These are phyloP conservation scores for Setomelanomma holmii DNA, from an alignment of 2,329 filamentous ascomycete genomes.

Conservation along the genomic window DNA sequence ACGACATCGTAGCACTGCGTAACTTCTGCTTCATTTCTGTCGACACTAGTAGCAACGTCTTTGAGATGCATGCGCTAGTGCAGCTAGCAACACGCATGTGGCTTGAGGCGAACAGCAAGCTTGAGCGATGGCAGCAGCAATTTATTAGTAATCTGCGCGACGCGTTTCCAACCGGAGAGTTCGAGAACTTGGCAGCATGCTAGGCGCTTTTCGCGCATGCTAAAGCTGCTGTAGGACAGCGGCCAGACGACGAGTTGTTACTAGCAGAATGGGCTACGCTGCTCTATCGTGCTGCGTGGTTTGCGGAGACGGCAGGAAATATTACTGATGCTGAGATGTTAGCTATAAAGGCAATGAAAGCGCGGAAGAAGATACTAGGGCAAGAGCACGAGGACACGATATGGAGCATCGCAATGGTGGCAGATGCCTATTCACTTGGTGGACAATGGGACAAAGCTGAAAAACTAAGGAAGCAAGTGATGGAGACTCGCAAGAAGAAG, in stretches of 20 bases:
- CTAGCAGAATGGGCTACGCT: background rate
- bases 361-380: constrained; percentile 5
- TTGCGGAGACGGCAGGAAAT: background rate
- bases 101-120: background rate
- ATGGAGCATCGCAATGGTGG: constrained; percentile 9
- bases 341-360: constrained; percentile 4
- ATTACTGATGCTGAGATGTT: background rate
- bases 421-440: background rate
- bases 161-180: background rate
- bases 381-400: constrained; percentile 7
- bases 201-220: background rate
- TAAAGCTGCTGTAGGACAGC: constrained; percentile 2
- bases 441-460: background rate
- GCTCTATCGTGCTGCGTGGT: background rate
- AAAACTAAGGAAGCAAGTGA: background rate
- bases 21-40: background rate
- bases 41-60: background rate
- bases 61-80: background rate
- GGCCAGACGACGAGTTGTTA: background rate
- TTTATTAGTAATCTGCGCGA: background rate
- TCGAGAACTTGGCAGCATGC: background rate
- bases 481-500: background rate
- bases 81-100: background rate
- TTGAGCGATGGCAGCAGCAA: background rate
- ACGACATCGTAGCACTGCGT: background rate